A percentile compares a stretch with the other conserved stretches of the same genome.
These are phyloP conservation scores for Hypoxylon fragiforme DNA, from an alignment of 495 filamentous ascomycete species.

Conservation along the genomic window DNA sequence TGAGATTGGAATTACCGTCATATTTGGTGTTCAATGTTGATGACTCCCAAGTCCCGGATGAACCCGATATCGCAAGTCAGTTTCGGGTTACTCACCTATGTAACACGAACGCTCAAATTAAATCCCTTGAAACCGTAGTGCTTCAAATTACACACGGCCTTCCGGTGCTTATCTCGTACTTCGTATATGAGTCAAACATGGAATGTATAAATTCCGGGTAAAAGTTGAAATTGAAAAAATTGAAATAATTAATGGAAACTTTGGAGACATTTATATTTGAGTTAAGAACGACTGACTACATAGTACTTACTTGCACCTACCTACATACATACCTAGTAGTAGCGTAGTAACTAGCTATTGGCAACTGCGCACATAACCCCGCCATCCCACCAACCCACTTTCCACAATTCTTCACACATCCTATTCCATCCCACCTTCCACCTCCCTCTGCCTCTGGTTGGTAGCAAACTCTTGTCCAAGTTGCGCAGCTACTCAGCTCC, in stretches of 20 bases:
- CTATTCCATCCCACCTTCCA: slow-evolving; percentile 17
- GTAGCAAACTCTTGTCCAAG: neutral
- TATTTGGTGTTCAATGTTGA: too few species aligned
- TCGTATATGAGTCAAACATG: slow-evolving; percentile 23
- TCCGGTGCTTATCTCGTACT: slow-evolving; percentile 22
- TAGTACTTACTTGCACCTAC: too few species aligned
- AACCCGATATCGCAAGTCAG: slow-evolving; percentile 18
- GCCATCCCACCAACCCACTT: slow-evolving; percentile 24
- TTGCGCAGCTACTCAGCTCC: neutral
- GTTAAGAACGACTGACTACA: too few species aligned
- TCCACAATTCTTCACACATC: slow-evolving; percentile 8
- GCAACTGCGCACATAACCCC: slow-evolving; percentile 4
- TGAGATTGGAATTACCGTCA: too few species aligned
- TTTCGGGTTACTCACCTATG: neutral
- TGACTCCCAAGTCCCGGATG: too few species aligned
- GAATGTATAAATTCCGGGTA: neutral
- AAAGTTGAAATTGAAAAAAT: neutral
- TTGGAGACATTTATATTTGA: too few species aligned
- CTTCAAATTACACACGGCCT: slow-evolving; percentile 19
- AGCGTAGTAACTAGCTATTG: too few species aligned
- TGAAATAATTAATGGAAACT: too few species aligned
- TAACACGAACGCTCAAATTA: too few species aligned
- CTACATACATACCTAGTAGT: too few species aligned
- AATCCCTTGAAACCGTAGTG: slow-evolving; percentile 27
- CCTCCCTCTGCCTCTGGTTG: neutral